Evolutionary conservation across 2,329 filamentous ascomycete species (phyloP).

Genomic region (Epichloe uncinata): DNA sequence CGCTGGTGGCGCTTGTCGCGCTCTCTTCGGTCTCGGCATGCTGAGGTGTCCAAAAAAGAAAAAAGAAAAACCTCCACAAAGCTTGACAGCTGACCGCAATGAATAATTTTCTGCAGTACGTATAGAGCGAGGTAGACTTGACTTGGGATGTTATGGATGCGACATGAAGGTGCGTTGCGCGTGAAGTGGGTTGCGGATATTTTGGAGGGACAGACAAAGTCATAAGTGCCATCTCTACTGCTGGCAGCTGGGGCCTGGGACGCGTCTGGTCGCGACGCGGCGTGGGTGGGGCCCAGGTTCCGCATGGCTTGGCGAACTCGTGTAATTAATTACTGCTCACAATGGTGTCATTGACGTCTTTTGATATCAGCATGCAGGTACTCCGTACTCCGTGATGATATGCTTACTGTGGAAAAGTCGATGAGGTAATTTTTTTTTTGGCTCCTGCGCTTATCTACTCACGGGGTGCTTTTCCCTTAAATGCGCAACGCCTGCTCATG

Average conservation of each 20-base stretch:
- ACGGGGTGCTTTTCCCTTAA: background rate
- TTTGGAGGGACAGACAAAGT: conserved; percentile 9
- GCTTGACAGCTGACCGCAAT: too few species aligned
- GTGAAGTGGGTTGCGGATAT: conserved; percentile 1
- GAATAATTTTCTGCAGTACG: background rate
- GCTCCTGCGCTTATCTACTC: background rate
- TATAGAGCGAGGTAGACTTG: background rate
- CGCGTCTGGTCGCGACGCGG: conserved; percentile 17
- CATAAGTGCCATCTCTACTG: background rate
- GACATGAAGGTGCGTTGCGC: background rate
- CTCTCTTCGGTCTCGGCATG: conserved; percentile 9
- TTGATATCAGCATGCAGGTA: too few species aligned
- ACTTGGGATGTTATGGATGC: background rate
- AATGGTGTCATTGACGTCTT: background rate
- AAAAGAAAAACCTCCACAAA: too few species aligned
- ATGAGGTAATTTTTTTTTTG: too few species aligned
- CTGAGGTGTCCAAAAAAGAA: background rate
- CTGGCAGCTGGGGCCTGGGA: background rate
- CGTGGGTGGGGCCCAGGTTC: background rate
- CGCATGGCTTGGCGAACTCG: too few species aligned
- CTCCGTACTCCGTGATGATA: too few species aligned
- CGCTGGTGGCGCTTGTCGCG: conserved; percentile 5
- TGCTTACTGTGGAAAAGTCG: too few species aligned
- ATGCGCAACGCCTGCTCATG: background rate
- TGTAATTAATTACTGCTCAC: too few species aligned